phyloP scores from a whole-genome alignment of 2,329 filamentous ascomycete species.

The Raffaelea albimanens region DNA sequence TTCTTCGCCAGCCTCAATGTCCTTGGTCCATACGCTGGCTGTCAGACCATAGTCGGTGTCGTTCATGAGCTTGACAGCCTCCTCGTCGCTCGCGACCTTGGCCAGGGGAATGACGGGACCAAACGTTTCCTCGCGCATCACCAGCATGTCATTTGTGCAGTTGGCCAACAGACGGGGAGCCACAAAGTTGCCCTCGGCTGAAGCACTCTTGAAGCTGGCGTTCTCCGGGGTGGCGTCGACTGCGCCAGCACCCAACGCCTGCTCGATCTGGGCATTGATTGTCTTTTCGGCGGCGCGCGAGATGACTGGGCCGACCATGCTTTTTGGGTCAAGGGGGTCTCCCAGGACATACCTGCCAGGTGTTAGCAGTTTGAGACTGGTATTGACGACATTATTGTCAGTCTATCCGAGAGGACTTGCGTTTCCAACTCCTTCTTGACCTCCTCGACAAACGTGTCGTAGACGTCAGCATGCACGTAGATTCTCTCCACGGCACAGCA shows the following conservation, averaged over 20 bases:
- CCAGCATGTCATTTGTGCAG: conserved; percentile 71
- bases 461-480: conserved; percentile 77
- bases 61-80: conserved; percentile 83
- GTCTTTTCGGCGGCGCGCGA: conserved; percentile 68
- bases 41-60: conserved; percentile 91
- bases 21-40: conserved; percentile 93
- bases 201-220: conserved; percentile 61
- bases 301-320: conserved; percentile 81
- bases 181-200: conserved; percentile 78
- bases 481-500: conserved; percentile 90
- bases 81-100: conserved; percentile 73
- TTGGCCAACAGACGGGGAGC: conserved; percentile 72
- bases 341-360: conserved; percentile 77
- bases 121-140: conserved; percentile 94
- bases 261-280: conserved; percentile 70
- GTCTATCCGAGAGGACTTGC: background rate
- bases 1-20: conserved; percentile 65
- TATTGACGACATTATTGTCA: no score
- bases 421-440: conserved; percentile 49
- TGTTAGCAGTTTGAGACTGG: conserved; percentile 40
- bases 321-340: conserved; percentile 71
- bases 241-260: conserved; percentile 76
- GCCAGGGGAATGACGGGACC: conserved; percentile 86
- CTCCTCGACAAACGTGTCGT: conserved; percentile 73
- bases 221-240: conserved; percentile 78